Percentiles rank a stretch among this genome's conserved stretches.
Conservation (phyloP, 2,329 filamentous ascomycete genomes). For the Pseudophaeomoniella oleicola region DNA sequence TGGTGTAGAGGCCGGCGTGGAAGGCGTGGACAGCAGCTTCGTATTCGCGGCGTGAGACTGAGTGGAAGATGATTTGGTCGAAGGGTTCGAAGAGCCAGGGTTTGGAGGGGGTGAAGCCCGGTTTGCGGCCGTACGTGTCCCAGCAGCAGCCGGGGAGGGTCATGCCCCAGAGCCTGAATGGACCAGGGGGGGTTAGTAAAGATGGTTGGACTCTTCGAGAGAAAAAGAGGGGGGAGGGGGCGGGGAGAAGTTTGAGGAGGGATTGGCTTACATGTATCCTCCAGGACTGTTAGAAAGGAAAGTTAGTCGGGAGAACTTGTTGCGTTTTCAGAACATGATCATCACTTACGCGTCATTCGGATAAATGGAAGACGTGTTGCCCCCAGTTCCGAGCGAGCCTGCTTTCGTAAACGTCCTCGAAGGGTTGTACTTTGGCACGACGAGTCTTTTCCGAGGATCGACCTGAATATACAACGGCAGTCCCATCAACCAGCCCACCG, state of each 20-base stretch:
- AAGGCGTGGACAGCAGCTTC: slow-evolving; percentile 34
- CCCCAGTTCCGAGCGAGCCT: slow-evolving; percentile 41
- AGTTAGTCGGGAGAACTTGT: too few relatives aligned
- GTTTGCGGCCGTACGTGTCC: slow-evolving; percentile 38
- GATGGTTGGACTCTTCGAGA: too few relatives aligned
- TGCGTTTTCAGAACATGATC: too few relatives aligned
- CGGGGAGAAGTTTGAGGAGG: too few relatives aligned
- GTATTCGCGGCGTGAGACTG: slow-evolving; percentile 37
- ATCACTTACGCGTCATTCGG: too few relatives aligned
- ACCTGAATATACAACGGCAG: slow-evolving; percentile 38
- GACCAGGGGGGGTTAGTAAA: too few relatives aligned
- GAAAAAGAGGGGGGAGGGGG: too few relatives aligned
- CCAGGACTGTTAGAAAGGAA: slow-evolving; percentile 42
- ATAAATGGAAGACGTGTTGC: slow-evolving; percentile 39
- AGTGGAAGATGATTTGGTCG: slow-evolving; percentile 41
- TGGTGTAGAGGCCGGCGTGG: slow-evolving; percentile 35
- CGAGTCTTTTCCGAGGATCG: slow-evolving; percentile 39
- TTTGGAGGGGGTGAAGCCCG: slow-evolving; percentile 27
- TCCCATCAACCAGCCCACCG: slow-evolving; percentile 41
- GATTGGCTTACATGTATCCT: slow-evolving; percentile 40
- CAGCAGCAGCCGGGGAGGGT: slow-evolving; percentile 40
- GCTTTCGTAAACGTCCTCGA: slow-evolving; percentile 41
- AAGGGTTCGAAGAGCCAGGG: slow-evolving; percentile 45
- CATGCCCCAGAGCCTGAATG: too few relatives aligned
- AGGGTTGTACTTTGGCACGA: slow-evolving; percentile 42